Evolutionary conservation across 176 grass and related monocot genomes (phyloP).

Genomic region (Cenchrus purpureus): DNA sequence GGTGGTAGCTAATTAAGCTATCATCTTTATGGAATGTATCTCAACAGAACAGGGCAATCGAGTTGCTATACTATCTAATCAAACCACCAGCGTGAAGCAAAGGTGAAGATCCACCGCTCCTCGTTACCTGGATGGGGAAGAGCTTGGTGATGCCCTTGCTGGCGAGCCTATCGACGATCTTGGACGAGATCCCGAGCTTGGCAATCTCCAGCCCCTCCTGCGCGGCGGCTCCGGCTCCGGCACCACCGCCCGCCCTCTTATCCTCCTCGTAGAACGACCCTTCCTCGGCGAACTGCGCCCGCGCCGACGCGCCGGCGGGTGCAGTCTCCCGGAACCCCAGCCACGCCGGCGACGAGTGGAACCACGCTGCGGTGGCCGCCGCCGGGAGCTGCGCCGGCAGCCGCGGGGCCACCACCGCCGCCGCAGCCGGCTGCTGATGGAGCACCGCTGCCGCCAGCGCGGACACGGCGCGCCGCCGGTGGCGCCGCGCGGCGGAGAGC

Average conservation of each 20-base stretch:
- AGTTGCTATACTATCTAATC: background rate
- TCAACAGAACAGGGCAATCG: background rate
- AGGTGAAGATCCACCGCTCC: background rate
- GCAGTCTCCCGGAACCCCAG: conserved; percentile 64
- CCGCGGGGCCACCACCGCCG: background rate
- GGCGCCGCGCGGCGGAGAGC: conserved; percentile 54
- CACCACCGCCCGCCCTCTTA: background rate
- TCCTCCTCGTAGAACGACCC: conserved; percentile 48
- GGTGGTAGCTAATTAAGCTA: background rate
- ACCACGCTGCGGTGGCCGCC: background rate
- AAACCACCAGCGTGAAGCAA: background rate
- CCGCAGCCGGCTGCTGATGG: background rate
- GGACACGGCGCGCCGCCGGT: conserved; percentile 29
- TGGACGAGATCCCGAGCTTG: conserved; percentile 84
- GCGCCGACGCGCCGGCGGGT: conserved; percentile 27
- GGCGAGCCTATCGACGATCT: conserved; percentile 72
- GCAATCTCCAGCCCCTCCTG: conserved; percentile 76
- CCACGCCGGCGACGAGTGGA: conserved; percentile 57
- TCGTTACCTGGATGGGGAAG: conserved; percentile 91
- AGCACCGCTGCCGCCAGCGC: conserved; percentile 18
- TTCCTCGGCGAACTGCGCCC: conserved; percentile 60
- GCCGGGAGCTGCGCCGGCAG: background rate
- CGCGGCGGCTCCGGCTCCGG: background rate
- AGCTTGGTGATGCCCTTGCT: conserved; percentile 84
- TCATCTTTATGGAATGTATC: too few relatives aligned